Conservation (phyloP, 2,329 filamentous ascomycete genomes). For the Arthrobotrys sphaeroides region DNA sequence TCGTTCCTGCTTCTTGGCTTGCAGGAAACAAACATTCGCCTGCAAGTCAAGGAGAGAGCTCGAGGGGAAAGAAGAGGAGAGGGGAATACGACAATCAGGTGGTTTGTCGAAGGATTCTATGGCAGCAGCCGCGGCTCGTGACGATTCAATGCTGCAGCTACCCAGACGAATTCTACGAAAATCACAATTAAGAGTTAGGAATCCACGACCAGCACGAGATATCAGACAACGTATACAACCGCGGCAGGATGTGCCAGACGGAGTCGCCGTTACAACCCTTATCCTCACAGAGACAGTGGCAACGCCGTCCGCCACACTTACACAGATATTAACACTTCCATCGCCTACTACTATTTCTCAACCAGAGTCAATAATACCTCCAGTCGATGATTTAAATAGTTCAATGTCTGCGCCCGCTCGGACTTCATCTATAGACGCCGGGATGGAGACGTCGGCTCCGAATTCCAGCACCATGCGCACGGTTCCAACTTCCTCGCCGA, state of each 20-base stretch:
- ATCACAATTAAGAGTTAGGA: slow-evolving; percentile 12
- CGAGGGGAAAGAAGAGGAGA: too few species aligned
- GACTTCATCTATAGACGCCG: slow-evolving; percentile 6
- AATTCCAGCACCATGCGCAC: slow-evolving; percentile 18
- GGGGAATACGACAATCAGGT: slow-evolving; percentile 20
- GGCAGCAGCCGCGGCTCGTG: slow-evolving; percentile 43
- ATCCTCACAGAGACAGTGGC: slow-evolving; percentile 43
- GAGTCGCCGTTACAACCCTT: slow-evolving; percentile 39
- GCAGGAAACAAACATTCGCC: slow-evolving; percentile 47
- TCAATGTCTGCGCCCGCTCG: not conserved
- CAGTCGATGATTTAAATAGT: not conserved
- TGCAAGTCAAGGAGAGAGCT: slow-evolving; percentile 11
- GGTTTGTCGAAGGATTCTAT: slow-evolving; percentile 16
- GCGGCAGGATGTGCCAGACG: slow-evolving; percentile 43
- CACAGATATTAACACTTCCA: slow-evolving; percentile 38
- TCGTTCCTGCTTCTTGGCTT: slow-evolving; percentile 50
- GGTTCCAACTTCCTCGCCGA: slow-evolving; percentile 13
- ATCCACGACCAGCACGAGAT: slow-evolving; percentile 8
- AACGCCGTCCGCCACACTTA: slow-evolving; percentile 38
- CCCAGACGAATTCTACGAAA: slow-evolving; percentile 20
- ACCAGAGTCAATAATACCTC: slow-evolving; percentile 1
- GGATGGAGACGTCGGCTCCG: slow-evolving; percentile 13
- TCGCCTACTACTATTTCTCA: slow-evolving; percentile 18
- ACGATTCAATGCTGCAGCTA: slow-evolving; percentile 42
- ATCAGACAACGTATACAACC: slow-evolving; percentile 24